phyloP scores from a whole-genome alignment of 805 yeast genomes.

The Limtongia smithiae region DNA sequence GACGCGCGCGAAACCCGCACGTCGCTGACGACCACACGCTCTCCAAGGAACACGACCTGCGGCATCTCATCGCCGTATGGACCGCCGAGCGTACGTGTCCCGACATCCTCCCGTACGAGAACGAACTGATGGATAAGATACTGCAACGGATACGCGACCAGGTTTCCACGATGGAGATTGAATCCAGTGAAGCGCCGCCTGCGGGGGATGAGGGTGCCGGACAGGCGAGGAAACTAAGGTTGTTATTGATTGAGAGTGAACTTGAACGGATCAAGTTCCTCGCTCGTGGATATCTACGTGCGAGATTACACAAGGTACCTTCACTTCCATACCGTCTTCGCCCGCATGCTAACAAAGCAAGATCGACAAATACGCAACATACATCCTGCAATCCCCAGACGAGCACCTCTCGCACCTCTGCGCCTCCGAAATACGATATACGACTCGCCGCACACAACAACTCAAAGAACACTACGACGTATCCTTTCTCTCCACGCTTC shows the following conservation, averaged over 20 bases:
- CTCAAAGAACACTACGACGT: constrained; percentile 58
- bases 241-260: constrained; percentile 86
- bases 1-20: background rate
- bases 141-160: constrained; percentile 54
- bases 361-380: constrained; percentile 66
- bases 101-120: constrained; percentile 74
- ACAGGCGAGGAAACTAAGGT: constrained; percentile 63
- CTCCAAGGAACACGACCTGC: constrained; percentile 34
- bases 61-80: constrained; percentile 62
- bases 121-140: constrained; percentile 54
- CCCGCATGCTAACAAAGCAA: constrained; percentile 33
- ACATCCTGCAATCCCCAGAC: constrained; percentile 49
- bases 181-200: no score
- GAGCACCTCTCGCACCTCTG: constrained; percentile 47
- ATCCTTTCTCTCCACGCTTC: constrained; percentile 64
- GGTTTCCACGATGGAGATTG: constrained; percentile 70
- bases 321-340: background rate
- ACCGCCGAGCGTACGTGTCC: constrained; percentile 81
- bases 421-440: constrained; percentile 58
- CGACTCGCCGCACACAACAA: constrained; percentile 42
- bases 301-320: constrained; percentile 49
- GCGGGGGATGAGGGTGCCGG: constrained; percentile 62
- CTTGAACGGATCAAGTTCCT: constrained; percentile 81
- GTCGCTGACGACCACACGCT: background rate
- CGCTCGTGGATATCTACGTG: constrained; percentile 74